phyloP scores from a whole-genome alignment of 352 stramenopile genomes.

The Bremia lactucae region DNA sequence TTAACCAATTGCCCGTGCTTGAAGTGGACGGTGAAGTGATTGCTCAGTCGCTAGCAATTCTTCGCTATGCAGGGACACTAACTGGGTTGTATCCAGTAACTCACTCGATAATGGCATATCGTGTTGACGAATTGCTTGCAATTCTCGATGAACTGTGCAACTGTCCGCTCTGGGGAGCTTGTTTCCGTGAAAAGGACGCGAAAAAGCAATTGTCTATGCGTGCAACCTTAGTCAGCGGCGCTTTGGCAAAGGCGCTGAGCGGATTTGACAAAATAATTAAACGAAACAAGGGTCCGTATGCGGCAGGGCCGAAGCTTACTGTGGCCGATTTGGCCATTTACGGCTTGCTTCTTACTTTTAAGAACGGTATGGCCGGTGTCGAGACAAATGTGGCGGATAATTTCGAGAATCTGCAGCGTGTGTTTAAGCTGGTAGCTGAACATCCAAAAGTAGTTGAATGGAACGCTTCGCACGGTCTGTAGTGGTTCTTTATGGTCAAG shows the following conservation, averaged over 20 bases:
- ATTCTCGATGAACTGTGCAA: slow-evolving; percentile 36
- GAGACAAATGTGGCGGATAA: slow-evolving; percentile 19
- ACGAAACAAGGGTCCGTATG: slow-evolving; percentile 29
- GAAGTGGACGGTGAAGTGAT: slow-evolving; percentile 36
- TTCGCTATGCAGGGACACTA: slow-evolving; percentile 49
- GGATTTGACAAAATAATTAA: slow-evolving; percentile 36
- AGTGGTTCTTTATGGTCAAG: no score
- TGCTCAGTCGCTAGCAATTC: slow-evolving; percentile 33
- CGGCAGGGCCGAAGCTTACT: slow-evolving; percentile 25
- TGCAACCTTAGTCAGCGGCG: slow-evolving; percentile 20
- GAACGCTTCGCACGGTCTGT: slow-evolving; percentile 30
- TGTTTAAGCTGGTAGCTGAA: slow-evolving; percentile 27
- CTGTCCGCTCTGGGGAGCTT: slow-evolving; percentile 13
- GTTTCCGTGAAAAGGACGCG: slow-evolving; percentile 18
- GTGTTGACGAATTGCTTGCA: slow-evolving; percentile 30
- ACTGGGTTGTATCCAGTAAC: slow-evolving; percentile 28
- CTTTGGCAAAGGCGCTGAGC: slow-evolving; percentile 29
- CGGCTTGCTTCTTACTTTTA: slow-evolving; percentile 26
- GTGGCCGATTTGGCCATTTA: slow-evolving; percentile 47
- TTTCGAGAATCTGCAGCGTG: slow-evolving; percentile 25
- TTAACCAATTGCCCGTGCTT: slow-evolving; percentile 33
- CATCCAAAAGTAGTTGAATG: slow-evolving; percentile 50
- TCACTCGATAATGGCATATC: slow-evolving; percentile 15
- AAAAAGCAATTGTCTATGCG: slow-evolving; percentile 32
- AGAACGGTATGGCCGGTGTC: slow-evolving; percentile 19